Base-by-base conservation (phyloP, 2,329 filamentous ascomycete genomes). In the Aotearoamyces nothofagi region DNA sequence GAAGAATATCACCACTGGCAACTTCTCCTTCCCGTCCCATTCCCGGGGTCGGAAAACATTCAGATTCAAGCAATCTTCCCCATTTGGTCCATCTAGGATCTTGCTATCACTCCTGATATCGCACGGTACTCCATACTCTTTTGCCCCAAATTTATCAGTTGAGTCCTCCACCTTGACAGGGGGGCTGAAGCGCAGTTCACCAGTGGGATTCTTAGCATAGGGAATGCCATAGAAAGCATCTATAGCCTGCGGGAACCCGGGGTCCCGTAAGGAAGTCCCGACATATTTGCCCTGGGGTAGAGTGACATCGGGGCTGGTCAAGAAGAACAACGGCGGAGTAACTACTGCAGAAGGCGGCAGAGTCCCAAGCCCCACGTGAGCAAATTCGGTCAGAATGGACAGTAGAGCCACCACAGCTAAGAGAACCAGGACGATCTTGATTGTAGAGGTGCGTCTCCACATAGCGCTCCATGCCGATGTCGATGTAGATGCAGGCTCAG, bases 1-100 rank as follows among this genome's bases (percentile, higher is more conserved):
- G 17, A 78, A 51, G 42, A 72, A 75, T 2, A 76, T 49, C n/a
- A 67, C 47, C 9, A 72, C 64, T 1, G 68, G 62, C 16, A 63
- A 33, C 26, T 39, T 45, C 22, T 26, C 16, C 3, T 43, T 26
- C 35, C 43, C 22, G 38, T 46, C 22, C 39, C 30, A 11, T 30
- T 33, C 20, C 39, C 49, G 29, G 37, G 49, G 34, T 42, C 46
- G 17, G 38, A 57, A 66, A 9, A 72, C 44, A 40, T 70, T 69
- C 5, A 59, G 43, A 35, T 60, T 63, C 15, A 72, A 51, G 32
- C 65, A 69, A 43, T 66, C 54, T 47, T 72, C 67, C n/a, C n/a
- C n/a, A n/a, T n/a, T n/a, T n/a, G n/a, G n/a, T n/a, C n/a, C n/a
- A n/a, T n/a, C n/a, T n/a, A n/a, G n/a, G n/a, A n/a, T n/a, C n/a